phyloP scores from a whole-genome alignment of 2,329 filamentous ascomycete species.

The Apiospora kogelbergensis region DNA sequence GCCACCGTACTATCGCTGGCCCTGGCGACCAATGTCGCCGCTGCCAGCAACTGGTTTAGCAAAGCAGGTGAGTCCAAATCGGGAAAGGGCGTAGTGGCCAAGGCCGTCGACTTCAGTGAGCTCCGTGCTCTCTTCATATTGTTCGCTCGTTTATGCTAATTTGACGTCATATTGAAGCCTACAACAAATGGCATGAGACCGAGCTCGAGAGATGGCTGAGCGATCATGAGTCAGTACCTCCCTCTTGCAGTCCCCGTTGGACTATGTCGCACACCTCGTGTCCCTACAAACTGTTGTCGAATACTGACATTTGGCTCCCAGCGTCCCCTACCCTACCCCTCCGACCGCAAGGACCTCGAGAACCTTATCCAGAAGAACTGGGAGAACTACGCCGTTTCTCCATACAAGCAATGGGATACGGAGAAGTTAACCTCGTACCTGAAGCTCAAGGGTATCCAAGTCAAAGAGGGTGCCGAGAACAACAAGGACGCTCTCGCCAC shows the following conservation, averaged over 20 bases:
- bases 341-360: constrained; percentile 94
- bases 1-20: constrained; percentile 68
- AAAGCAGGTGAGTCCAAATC: constrained; percentile 68
- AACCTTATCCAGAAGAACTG: constrained; percentile 87
- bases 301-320: not conserved
- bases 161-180: constrained; percentile 57
- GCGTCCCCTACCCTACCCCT: constrained; percentile 83
- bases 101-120: not conserved
- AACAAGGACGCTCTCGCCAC: constrained; percentile 67
- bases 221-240: constrained; percentile 40
- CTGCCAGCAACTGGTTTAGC: constrained; percentile 77
- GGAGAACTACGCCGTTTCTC: constrained; percentile 72
- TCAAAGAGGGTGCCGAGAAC: constrained; percentile 64
- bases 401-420: constrained; percentile 76
- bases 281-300: not conserved
- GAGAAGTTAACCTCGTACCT: constrained; percentile 68
- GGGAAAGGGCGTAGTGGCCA: constrained; percentile 11
- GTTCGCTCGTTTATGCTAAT: not conserved
- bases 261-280: no score
- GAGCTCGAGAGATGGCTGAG: constrained; percentile 92
- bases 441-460: constrained; percentile 68
- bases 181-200: constrained; percentile 99
- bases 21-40: constrained; percentile 67
- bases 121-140: not conserved
- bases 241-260: no score